Conservation (phyloP, 2,329 filamentous ascomycete genomes). For the Dactylellina sp. region DNA sequence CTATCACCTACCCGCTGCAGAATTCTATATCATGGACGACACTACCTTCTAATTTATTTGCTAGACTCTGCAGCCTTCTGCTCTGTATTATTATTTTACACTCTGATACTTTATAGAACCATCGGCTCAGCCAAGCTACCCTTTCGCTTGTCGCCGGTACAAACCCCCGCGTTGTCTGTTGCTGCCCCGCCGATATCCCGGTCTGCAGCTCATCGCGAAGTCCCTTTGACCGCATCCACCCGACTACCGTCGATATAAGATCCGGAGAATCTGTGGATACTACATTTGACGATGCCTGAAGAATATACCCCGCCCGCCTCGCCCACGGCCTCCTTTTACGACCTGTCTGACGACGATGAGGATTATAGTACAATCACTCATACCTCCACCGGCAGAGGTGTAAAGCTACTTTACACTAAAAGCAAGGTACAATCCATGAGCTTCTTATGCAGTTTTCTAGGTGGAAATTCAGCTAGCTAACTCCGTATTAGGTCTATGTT, state of each 20-base stretch:
- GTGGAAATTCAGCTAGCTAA: neutral
- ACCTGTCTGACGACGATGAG: conserved; percentile 80
- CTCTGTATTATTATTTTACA: conserved; percentile 2
- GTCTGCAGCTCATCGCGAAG: conserved; percentile 30
- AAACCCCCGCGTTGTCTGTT: conserved; percentile 10
- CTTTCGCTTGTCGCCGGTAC: neutral
- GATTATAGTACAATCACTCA: conserved; percentile 95
- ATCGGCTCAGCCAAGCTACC: neutral
- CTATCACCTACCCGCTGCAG: neutral
- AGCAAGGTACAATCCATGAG: conserved; percentile 78
- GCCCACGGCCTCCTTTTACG: conserved; percentile 89
- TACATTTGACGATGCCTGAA: conserved; percentile 41
- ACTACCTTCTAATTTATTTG: neutral
- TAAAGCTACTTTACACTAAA: conserved; percentile 94
- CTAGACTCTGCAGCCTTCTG: neutral
- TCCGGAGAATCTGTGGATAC: conserved; percentile 31
- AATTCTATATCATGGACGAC: too few relatives aligned
- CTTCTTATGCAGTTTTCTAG: too few relatives aligned
- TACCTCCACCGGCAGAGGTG: conserved; percentile 78
- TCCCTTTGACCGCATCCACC: conserved; percentile 22
- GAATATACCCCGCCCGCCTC: conserved; percentile 69
- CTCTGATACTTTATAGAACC: neutral
- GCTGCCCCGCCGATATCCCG: conserved; percentile 28
- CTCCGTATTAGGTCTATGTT: conserved; percentile 79
- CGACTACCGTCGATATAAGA: conserved; percentile 39